Base-by-base conservation (phyloP, 768 basidiomycete genomes). In the Chalciporus piperatus region DNA sequence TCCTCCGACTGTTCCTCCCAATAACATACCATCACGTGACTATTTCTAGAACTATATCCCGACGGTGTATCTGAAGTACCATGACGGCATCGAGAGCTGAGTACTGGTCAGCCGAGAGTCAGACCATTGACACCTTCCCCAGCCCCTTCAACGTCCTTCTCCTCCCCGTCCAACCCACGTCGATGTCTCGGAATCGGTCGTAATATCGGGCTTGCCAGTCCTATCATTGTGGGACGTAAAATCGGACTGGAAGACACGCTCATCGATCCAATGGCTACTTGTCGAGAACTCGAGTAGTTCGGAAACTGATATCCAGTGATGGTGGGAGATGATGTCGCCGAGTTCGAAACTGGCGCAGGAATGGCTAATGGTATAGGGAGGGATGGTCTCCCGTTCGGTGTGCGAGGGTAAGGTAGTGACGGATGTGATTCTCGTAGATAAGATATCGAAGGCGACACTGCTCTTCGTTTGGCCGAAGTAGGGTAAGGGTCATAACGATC, bases 401-500 rank as follows among this genome's bases (percentile, higher is more conserved):
- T 79, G 25, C 68, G 68, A 43, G 68, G 69, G 41, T 69, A 69
- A 2, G 82, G 79, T 17, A 78, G 64, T 4, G 73, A 72, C 4
- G 77, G 64, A 64, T 82, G 82, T 19, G 75, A 75, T 47, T 86
- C 85, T 43, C 87, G 79, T 17, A 89, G 73, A 63, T 80, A 78
- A 11, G 82, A 80, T 52, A 90, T 67, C 5, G 89, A 90, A 7
- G 89, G 89, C 12, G 89, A 92, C 20, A 91, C 89, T 11, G 89
- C 89, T 37, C 89, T 83, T 38, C 89, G 82, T 69, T 92, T 92
- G 17, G 84, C 81, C 16, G 84, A 75, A 40, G 79, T 82, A 28
- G 86, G 84, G 69, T 92, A 92, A 44, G 89, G 89, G 64, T 92
- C 89, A 65, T 87, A 92, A 10, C 89, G 83, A 64, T 92, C 89